These are phyloP conservation scores for Ophiobolus disseminans DNA, from an alignment of 2,329 filamentous ascomycete genomes.

Conservation along the genomic window DNA sequence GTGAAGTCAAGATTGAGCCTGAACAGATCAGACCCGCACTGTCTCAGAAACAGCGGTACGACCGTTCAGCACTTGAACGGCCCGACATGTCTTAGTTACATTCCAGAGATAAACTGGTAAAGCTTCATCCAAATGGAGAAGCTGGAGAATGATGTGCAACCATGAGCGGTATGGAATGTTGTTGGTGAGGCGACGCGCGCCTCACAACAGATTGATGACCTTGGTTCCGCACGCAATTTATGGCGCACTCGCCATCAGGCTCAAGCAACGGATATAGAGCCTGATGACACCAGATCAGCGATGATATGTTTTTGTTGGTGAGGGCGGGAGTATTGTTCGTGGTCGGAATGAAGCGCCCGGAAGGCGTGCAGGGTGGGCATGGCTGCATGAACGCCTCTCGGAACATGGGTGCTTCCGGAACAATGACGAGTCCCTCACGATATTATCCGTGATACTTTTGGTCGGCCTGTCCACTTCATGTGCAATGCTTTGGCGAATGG, in stretches of 20 bases:
- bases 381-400: too few relatives aligned
- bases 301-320: too few relatives aligned
- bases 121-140: constrained; percentile 7
- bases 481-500: background rate
- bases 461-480: too few relatives aligned
- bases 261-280: background rate
- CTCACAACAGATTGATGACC: constrained; percentile 14
- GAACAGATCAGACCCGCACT: constrained; percentile 30
- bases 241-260: background rate
- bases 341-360: too few relatives aligned
- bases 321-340: background rate
- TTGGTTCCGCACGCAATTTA: background rate
- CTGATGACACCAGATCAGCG: too few relatives aligned
- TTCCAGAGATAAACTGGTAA: constrained; percentile 18
- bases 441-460: too few relatives aligned
- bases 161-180: constrained; percentile 21
- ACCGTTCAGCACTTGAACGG: constrained; percentile 17
- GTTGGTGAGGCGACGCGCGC: constrained; percentile 17
- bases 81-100: constrained; percentile 22
- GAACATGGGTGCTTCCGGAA: too few relatives aligned
- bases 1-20: constrained; percentile 34
- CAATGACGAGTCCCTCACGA: too few relatives aligned
- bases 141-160: constrained; percentile 25
- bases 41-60: constrained; percentile 35
- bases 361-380: too few relatives aligned